Evolutionary conservation across 306 rosid species (phyloP).

Genomic region (Carpinus fangiana): DNA sequence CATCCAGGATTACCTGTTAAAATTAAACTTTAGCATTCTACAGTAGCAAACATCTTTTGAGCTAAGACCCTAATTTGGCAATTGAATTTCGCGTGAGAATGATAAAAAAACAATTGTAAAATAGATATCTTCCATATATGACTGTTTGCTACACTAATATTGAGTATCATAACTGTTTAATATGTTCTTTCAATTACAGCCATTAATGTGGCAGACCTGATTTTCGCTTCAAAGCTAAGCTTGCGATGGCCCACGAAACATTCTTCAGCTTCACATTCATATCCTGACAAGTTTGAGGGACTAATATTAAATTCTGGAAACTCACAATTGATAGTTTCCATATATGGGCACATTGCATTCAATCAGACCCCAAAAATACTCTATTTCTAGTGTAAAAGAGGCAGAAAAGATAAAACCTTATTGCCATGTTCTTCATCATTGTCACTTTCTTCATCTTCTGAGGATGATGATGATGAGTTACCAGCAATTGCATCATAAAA

Average conservation of each 20-base stretch:
- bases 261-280: slow-evolving; percentile 50
- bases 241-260: slow-evolving; percentile 49
- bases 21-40: not conserved
- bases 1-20: slow-evolving; percentile 8
- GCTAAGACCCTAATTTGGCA: not conserved
- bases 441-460: slow-evolving; percentile 36
- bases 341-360: not conserved
- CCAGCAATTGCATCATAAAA: slow-evolving; percentile 87
- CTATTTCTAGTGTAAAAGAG: not conserved
- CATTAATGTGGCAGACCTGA: slow-evolving; percentile 28
- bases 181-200: not conserved
- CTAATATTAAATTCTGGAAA: slow-evolving; percentile 26
- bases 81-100: not conserved
- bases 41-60: not conserved
- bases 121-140: not conserved
- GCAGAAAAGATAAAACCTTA: slow-evolving; percentile 32
- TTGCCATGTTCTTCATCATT: slow-evolving; percentile 29
- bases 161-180: not conserved
- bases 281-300: slow-evolving; percentile 38
- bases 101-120: not conserved
- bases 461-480: slow-evolving; percentile 62
- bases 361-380: not conserved
- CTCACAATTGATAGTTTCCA: not conserved
- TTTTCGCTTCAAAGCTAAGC: slow-evolving; percentile 40
- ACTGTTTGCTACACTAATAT: not conserved